Percentiles rank a stretch among this genome's conserved stretches.
These are phyloP conservation scores for Ceratocystis harringtonii DNA, from an alignment of 2,329 filamentous ascomycete genomes.

Conservation along the genomic window DNA sequence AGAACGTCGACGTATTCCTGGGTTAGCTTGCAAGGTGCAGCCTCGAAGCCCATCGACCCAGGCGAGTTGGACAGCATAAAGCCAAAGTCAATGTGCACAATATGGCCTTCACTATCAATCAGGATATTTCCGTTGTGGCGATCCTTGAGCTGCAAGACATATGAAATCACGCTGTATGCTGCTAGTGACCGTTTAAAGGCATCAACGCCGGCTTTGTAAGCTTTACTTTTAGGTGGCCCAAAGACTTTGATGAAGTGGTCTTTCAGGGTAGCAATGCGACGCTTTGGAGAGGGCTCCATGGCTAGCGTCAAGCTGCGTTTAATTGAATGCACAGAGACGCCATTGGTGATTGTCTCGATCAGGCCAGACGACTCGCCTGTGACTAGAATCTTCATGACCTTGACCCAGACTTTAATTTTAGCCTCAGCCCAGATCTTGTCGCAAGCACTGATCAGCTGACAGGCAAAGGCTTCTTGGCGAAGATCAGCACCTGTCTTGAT, in stretches of 20 bases:
- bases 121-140: constrained; percentile 77
- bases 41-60: constrained; percentile 71
- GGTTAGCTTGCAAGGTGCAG: constrained; percentile 73
- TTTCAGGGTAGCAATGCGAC: constrained; percentile 63
- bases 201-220: constrained; percentile 56
- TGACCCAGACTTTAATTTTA: constrained; percentile 67
- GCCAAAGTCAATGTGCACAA: constrained; percentile 79
- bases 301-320: constrained; percentile 69
- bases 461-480: constrained; percentile 73
- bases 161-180: constrained; percentile 73
- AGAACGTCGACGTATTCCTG: constrained; percentile 76
- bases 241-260: constrained; percentile 75
- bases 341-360: constrained; percentile 78
- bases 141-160: constrained; percentile 72
- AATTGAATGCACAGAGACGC: constrained; percentile 71
- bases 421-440: constrained; percentile 69
- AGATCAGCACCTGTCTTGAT: constrained; percentile 76
- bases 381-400: constrained; percentile 73
- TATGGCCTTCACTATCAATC: constrained; percentile 72
- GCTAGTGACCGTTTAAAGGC: constrained; percentile 71
- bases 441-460: constrained; percentile 69
- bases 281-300: constrained; percentile 32
- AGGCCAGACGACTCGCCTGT: constrained; percentile 73
- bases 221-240: constrained; percentile 51
- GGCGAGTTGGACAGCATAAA: constrained; percentile 84